Evolutionary conservation across 345 rosid genomes (phyloP), one percentile per base, ranked within the genome.

Genomic region (Rhodomyrtus tomentosa): DNA sequence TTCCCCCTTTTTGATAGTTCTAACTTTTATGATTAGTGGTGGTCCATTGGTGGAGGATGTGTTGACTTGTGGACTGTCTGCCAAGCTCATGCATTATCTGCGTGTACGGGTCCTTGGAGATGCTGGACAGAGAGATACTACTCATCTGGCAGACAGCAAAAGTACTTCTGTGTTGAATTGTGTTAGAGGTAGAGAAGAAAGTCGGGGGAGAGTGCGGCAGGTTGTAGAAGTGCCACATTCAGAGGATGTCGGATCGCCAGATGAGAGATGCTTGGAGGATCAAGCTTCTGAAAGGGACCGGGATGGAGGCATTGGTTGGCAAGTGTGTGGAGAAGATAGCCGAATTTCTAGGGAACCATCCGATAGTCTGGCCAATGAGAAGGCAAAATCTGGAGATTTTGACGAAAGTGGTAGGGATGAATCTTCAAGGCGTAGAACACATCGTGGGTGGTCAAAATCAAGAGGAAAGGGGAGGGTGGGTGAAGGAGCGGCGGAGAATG

Each of bases 31-130:
- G 76, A 68, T 56, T 89, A 97, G 98, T 85, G 98, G 94, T 84
- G 98, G 98, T 84, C 98, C 87, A 87, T 88, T 95, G 86, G 98
- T 97, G 86, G 99, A 97, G 90, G 98, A 97, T 88, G 99, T 93
- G 72, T 87, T 97, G 93, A 92, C 94, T 29, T 97, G 98, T 88
- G 98, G 98, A 83, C 89, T 97, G 93, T 91, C 98, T 68, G 91
- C 93, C 13, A 97, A 94, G 91, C 98, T 97, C 86, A 95, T 97
- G 98, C 98, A 88, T 85, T 97, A 92, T 92, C 99, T 97, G 86
- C 98, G 98, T 38, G 76, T 95, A 50, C 93, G 98, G 82, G 95
- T 97, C 84, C 92, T 95, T 82, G 98, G 98, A 83, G 99, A 97
- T 87, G 82, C 89, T 59, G 91, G 88, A 86, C 98, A 92, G 86